phyloP scores from a whole-genome alignment of 2,329 filamentous ascomycete species.

The Fusarium euwallaceae region DNA sequence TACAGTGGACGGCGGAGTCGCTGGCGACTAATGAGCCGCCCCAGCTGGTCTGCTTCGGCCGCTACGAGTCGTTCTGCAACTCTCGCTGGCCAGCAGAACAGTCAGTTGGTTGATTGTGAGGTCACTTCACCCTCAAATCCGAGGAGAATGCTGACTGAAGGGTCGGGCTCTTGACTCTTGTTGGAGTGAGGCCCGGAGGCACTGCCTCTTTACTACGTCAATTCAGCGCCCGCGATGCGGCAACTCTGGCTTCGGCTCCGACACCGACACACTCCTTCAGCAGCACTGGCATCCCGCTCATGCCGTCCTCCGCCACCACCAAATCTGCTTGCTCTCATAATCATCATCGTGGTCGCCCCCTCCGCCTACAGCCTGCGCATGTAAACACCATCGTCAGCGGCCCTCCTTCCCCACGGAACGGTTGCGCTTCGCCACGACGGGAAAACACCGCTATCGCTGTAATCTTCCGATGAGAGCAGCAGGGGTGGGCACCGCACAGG shows the following conservation, averaged over 20 bases:
- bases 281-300: conserved; percentile 12
- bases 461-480: conserved; percentile 6
- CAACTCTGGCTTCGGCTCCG: conserved; percentile 17
- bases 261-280: background rate
- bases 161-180: conserved; percentile 23
- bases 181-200: conserved; percentile 15
- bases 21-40: conserved; percentile 46
- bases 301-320: conserved; percentile 10
- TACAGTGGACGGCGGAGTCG: conserved; percentile 31
- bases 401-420: conserved; percentile 8
- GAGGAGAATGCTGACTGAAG: conserved; percentile 2
- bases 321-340: background rate
- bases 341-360: background rate
- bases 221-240: conserved; percentile 10
- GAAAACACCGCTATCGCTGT: conserved; percentile 13
- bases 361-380: background rate
- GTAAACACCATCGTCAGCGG: conserved; percentile 13
- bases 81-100: conserved; percentile 31
- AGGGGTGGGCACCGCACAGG: background rate
- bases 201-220: conserved; percentile 1
- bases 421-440: conserved; percentile 25
- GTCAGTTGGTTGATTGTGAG: conserved; percentile 21
- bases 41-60: conserved; percentile 42
- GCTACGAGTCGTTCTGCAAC: conserved; percentile 42
- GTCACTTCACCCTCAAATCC: conserved; percentile 21